Evolutionary conservation across 805 yeast species (phyloP).

Genomic region (Kuraishia cidri): DNA sequence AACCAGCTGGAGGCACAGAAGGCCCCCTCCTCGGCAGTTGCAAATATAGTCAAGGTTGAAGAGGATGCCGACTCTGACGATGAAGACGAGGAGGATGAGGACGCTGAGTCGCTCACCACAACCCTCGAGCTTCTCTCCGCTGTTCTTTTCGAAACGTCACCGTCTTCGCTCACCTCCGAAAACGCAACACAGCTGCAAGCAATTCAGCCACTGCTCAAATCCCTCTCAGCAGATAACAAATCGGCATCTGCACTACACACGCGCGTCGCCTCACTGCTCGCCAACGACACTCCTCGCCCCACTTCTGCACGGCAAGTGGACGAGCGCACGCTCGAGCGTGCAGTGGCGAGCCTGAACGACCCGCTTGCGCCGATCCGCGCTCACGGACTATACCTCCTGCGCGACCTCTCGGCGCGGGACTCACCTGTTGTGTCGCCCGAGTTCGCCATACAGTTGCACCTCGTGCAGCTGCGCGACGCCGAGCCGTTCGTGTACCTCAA

Average conservation of each 20-base stretch:
- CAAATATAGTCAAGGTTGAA: slow-evolving; percentile 3
- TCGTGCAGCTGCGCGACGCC: slow-evolving; percentile 57
- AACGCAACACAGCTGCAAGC: slow-evolving; percentile 6
- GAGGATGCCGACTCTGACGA: slow-evolving; percentile 29
- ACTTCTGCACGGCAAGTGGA: slow-evolving; percentile 21
- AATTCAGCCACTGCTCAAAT: slow-evolving; percentile 6
- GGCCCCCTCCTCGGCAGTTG: slow-evolving; percentile 4
- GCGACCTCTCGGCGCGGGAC: slow-evolving; percentile 39
- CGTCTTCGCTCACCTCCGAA: neutral
- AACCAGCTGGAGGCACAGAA: slow-evolving; percentile 10
- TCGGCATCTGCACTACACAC: slow-evolving; percentile 18
- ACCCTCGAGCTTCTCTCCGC: slow-evolving; percentile 28
- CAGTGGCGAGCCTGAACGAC: slow-evolving; percentile 63
- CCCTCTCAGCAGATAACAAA: neutral
- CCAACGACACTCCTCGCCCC: slow-evolving; percentile 15
- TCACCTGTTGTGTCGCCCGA: slow-evolving; percentile 43
- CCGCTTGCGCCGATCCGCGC: slow-evolving; percentile 80
- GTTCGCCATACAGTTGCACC: slow-evolving; percentile 51
- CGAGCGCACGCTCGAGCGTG: slow-evolving; percentile 37
- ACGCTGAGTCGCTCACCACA: slow-evolving; percentile 18
- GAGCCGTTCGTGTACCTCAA: slow-evolving; percentile 88
- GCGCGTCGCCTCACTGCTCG: slow-evolving; percentile 20
- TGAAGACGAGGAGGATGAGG: slow-evolving; percentile 21
- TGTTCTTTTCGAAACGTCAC: slow-evolving; percentile 20
- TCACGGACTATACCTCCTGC: slow-evolving; percentile 64